phyloP scores from a whole-genome alignment of 495 filamentous ascomycete genomes.

The Xylaria longipes region DNA sequence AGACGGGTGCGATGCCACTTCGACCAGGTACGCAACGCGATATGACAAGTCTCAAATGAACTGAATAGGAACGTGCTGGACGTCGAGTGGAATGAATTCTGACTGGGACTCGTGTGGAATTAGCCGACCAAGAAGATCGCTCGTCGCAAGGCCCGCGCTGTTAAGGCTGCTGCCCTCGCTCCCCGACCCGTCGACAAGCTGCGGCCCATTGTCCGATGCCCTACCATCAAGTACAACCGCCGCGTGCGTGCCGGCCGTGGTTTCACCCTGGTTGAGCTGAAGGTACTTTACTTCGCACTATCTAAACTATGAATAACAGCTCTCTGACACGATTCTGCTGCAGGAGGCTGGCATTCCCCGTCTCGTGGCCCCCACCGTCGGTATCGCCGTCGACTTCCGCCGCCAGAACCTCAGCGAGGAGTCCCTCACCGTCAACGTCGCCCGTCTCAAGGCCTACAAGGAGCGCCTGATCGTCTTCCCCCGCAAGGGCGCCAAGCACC shows the following conservation, averaged over 20 bases:
- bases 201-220: conserved; percentile 93
- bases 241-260: conserved; percentile 95
- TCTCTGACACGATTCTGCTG: conserved; percentile 34
- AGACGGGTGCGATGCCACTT: conserved; percentile 97
- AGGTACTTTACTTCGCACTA: conserved; percentile 69
- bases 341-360: conserved; percentile 95
- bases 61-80: conserved; percentile 16
- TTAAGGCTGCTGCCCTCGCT: conserved; percentile 91
- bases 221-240: conserved; percentile 95
- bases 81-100: conserved; percentile 33
- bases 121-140: conserved; percentile 94
- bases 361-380: conserved; percentile 91
- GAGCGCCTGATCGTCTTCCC: conserved; percentile 96
- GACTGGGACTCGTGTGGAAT: conserved; percentile 40
- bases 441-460: conserved; percentile 95
- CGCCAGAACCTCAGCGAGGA: conserved; percentile 96
- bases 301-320: background rate
- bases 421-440: conserved; percentile 89
- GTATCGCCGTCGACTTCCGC: conserved; percentile 95
- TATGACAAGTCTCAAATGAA: conserved; percentile 23
- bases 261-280: conserved; percentile 95
- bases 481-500: conserved; percentile 82
- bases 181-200: conserved; percentile 97
- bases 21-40: conserved; percentile 81
- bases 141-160: conserved; percentile 84